Evolutionary conservation across 257 asterid species (phyloP).

Genomic region (Striga asiatica): DNA sequence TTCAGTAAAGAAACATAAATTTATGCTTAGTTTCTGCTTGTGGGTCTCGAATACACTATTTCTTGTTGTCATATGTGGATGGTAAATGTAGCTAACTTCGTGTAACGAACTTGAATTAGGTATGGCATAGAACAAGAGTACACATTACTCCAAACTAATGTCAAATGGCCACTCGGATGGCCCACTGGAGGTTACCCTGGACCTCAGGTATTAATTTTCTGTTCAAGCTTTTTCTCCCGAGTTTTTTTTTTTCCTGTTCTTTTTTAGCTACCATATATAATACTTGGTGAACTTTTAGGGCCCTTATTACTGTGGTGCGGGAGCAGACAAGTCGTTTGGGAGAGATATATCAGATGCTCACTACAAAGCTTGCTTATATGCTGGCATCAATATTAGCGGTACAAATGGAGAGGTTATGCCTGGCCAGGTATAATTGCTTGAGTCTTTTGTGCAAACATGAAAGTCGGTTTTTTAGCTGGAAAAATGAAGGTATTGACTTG

Average conservation of each 20-base stretch:
- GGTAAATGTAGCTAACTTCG: neutral
- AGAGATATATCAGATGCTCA: slow-evolving; percentile 97
- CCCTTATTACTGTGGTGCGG: slow-evolving; percentile 90
- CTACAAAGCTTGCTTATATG: slow-evolving; percentile 95
- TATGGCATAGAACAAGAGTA: slow-evolving; percentile 89
- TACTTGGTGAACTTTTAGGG: slow-evolving; percentile 49
- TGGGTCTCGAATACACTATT: neutral
- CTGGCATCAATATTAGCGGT: slow-evolving; percentile 94
- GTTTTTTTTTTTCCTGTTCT: neutral
- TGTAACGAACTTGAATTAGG: slow-evolving; percentile 34
- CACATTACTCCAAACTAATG: slow-evolving; percentile 75
- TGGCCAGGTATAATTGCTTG: slow-evolving; percentile 60
- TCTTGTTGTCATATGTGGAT: neutral
- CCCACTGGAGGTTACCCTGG: slow-evolving; percentile 97
- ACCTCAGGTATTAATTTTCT: slow-evolving; percentile 63
- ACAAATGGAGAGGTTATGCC: slow-evolving; percentile 99
- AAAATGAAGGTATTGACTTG: too few relatives aligned
- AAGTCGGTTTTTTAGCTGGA: neutral
- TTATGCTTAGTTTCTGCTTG: too few relatives aligned
- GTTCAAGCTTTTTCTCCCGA: neutral
- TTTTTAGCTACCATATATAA: too few relatives aligned
- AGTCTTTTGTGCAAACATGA: neutral
- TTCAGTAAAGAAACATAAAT: too few relatives aligned
- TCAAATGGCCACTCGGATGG: slow-evolving; percentile 95
- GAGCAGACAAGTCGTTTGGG: slow-evolving; percentile 94